phyloP scores from a whole-genome alignment of 2,329 filamentous ascomycete species.

The Dactylellina cionopaga region DNA sequence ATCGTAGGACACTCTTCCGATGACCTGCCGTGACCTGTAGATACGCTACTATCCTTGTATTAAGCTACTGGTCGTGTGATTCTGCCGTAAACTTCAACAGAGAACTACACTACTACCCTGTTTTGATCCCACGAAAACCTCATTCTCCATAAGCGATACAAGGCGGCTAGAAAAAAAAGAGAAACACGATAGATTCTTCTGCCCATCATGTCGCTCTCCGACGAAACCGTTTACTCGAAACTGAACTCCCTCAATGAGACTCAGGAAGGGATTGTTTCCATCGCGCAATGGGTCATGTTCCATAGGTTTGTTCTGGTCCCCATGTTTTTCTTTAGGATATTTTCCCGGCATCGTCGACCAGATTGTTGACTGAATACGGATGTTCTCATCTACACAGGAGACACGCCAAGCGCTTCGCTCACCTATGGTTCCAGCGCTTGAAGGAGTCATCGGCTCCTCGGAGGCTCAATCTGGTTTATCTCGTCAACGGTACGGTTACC shows the following conservation, averaged over 20 bases:
- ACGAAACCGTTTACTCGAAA: slow-evolving; percentile 94
- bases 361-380: not conserved
- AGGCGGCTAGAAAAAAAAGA: not conserved
- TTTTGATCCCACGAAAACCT: too few species aligned
- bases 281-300: slow-evolving; percentile 99
- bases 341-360: not conserved
- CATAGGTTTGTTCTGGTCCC: slow-evolving; percentile 74
- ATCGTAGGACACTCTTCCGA: not conserved
- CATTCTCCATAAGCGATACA: too few species aligned
- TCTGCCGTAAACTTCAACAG: slow-evolving; percentile 21
- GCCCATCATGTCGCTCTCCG: slow-evolving; percentile 85
- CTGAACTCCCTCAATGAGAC: slow-evolving; percentile 95
- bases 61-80: slow-evolving; percentile 36
- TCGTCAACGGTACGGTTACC: slow-evolving; percentile 82
- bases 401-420: slow-evolving; percentile 89
- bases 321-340: not conserved
- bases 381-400: slow-evolving; percentile 70
- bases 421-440: slow-evolving; percentile 88
- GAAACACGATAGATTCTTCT: not conserved
- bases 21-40: slow-evolving; percentile 18
- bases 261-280: slow-evolving; percentile 94
- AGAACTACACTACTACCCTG: not conserved
- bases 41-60: slow-evolving; percentile 12
- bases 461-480: slow-evolving; percentile 88
- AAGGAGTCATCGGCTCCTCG: slow-evolving; percentile 88